Evolutionary conservation across 1,139 yeast genomes (phyloP).

Genomic region (Eremothecium sinecaudum): DNA sequence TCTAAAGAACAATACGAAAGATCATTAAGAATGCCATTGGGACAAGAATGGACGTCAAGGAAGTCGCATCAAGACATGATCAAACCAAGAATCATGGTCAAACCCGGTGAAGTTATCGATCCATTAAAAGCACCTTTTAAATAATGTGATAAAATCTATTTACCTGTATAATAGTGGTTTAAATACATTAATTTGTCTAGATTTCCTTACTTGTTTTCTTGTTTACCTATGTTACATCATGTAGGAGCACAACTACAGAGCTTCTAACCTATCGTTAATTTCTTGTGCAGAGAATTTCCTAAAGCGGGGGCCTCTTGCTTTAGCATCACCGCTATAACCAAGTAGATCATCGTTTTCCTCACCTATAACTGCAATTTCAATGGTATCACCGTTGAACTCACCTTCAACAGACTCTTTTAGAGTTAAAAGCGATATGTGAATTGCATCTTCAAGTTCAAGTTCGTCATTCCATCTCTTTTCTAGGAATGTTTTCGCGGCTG

Average conservation of each 20-base stretch:
- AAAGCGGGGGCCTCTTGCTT: conserved; percentile 75
- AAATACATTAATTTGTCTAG: not conserved
- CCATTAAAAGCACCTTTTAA: conserved; percentile 52
- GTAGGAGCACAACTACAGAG: conserved; percentile 41
- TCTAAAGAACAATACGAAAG: conserved; percentile 90
- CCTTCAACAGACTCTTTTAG: conserved; percentile 96
- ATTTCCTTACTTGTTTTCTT: not conserved
- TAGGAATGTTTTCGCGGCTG: conserved; percentile 89
- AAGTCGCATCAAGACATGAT: conserved; percentile 79
- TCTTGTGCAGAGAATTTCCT: conserved; percentile 80
- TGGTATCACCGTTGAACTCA: conserved; percentile 92
- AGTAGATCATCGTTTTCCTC: conserved; percentile 72
- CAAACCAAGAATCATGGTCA: conserved; percentile 79
- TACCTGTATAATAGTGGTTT: conserved; percentile 2
- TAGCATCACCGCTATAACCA: conserved; percentile 78
- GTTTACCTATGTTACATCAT: conserved; percentile 1
- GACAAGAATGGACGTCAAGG: conserved; percentile 92
- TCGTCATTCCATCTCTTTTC: conserved; percentile 98
- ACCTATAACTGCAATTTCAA: conserved; percentile 84
- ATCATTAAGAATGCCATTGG: conserved; percentile 89
- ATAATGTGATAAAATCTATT: conserved; percentile 13
- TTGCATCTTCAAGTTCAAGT: conserved; percentile 93
- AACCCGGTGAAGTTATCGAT: conserved; percentile 84
- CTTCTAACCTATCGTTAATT: conserved; percentile 88
- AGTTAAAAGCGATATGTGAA: conserved; percentile 89